Evolutionary conservation across 768 basidiomycete species (phyloP).

Genomic region (Tricholomella constricta): DNA sequence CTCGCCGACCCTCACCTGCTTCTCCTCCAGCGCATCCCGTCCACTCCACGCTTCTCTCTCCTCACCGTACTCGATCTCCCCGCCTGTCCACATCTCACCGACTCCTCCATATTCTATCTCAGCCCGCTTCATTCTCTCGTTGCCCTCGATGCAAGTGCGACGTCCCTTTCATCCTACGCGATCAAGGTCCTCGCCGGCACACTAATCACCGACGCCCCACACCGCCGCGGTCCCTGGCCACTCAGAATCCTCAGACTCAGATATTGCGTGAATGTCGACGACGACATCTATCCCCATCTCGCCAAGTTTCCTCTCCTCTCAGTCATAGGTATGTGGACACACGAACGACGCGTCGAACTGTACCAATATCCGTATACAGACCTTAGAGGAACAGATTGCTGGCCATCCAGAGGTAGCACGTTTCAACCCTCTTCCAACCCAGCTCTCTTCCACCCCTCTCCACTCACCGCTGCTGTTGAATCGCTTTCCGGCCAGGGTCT

Average conservation of each 20-base stretch:
- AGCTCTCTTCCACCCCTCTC: slow-evolving; percentile 44
- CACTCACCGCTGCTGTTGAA: slow-evolving; percentile 36
- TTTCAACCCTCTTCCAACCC: slow-evolving; percentile 28
- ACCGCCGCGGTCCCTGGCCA: slow-evolving; percentile 50
- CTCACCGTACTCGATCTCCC: slow-evolving; percentile 65
- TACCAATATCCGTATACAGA: slow-evolving; percentile 34
- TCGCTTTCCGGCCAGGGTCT: slow-evolving; percentile 17
- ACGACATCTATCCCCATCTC: slow-evolving; percentile 44
- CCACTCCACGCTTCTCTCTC: slow-evolving; percentile 59
- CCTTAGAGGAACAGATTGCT: slow-evolving; percentile 51
- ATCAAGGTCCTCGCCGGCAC: slow-evolving; percentile 54
- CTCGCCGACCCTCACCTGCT: slow-evolving; percentile 57
- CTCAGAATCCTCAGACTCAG: slow-evolving; percentile 60
- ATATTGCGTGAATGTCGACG: slow-evolving; percentile 51
- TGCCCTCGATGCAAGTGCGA: slow-evolving; percentile 67
- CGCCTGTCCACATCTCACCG: slow-evolving; percentile 55
- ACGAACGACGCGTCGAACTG: background rate
- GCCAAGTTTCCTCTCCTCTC: slow-evolving; percentile 57
- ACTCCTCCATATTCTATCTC: slow-evolving; percentile 54
- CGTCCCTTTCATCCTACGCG: slow-evolving; percentile 52
- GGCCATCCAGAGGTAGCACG: slow-evolving; percentile 14
- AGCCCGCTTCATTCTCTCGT: slow-evolving; percentile 53
- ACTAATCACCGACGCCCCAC: slow-evolving; percentile 36
- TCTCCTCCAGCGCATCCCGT: slow-evolving; percentile 56
- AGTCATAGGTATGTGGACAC: slow-evolving; percentile 52